Evolutionary conservation across 257 asterid genomes (phyloP), one percentile per base, ranked within the genome.

Genomic region (Lycium ferocissimum): DNA sequence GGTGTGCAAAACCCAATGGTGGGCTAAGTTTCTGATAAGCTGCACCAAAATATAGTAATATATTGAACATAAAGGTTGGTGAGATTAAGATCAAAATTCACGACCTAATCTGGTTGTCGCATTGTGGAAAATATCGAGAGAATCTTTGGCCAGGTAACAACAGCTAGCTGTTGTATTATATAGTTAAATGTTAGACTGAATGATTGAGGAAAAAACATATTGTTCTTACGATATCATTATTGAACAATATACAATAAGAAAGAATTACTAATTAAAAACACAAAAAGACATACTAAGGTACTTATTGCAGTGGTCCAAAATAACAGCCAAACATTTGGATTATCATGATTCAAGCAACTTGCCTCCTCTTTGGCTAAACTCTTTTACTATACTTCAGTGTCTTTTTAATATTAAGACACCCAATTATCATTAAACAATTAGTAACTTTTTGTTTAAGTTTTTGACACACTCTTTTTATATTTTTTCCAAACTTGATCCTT

Each of bases 221-320:
- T 51, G 49, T 22, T 22, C 22, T 22, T 75, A 13, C 43, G 0
- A 1, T 26, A 53, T 53, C 47, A 78, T 78, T 0, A 53, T 75
- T 49, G 81, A 78, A 26, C 22, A 78, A 51, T 78, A 51, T 13
- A 53, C 8, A 78, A 78, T 2, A 7, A 0, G 35, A 22, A 78
- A 14, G 45, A 33, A 78, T 26, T 76, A 26, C 33, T 26, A 26
- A 13, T 43, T 4, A 0, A 7, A 26, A 49, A 76, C 22, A 0
- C 14, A 7, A 76, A 53, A 76, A 3, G 26, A 51, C 14, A 76
- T 26, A 20, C 22, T 43, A 17, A 20, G 12, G 45, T 20, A 13
- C 14, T 76, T 75, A 51, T 51, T 76, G 15, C 20, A 47, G 15
- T 22, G 62, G 45, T 76, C 63, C 82, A 76, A 76, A 76, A 51